A percentile compares a stretch with the other conserved stretches of the same genome.
These are phyloP conservation scores for Pseudopithomyces maydicus DNA, from an alignment of 2,329 filamentous ascomycete species.

Conservation along the genomic window DNA sequence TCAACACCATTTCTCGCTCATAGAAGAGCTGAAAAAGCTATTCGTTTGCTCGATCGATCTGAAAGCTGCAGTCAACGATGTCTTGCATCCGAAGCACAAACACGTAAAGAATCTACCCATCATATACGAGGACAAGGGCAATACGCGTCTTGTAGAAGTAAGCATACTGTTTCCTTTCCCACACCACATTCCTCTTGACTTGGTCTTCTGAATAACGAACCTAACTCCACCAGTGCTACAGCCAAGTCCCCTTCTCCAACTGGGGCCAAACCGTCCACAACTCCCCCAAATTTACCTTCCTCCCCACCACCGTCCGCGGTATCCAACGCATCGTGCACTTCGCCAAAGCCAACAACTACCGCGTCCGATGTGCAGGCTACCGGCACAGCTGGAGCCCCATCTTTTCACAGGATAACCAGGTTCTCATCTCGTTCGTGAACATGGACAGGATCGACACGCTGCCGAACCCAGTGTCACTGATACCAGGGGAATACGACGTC, in stretches of 20 bases:
- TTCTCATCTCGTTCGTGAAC: slow-evolving; percentile 52
- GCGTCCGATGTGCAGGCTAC: slow-evolving; percentile 51
- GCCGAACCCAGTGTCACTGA: slow-evolving; percentile 42
- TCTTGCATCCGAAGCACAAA: slow-evolving; percentile 25
- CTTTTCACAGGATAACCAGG: slow-evolving; percentile 48
- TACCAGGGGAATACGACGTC: slow-evolving; percentile 23
- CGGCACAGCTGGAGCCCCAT: slow-evolving; percentile 52
- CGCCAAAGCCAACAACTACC: slow-evolving; percentile 40
- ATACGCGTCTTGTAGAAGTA: slow-evolving; percentile 43
- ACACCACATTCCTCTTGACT: not conserved
- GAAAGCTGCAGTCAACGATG: slow-evolving; percentile 24
- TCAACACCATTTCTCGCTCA: slow-evolving; percentile 39
- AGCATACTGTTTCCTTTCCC: too few relatives aligned
- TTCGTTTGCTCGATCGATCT: slow-evolving; percentile 17
- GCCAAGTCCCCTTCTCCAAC: slow-evolving; percentile 43
- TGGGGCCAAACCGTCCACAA: slow-evolving; percentile 51
- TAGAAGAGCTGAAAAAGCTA: slow-evolving; percentile 19
- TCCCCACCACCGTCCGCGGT: slow-evolving; percentile 49
- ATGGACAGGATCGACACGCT: slow-evolving; percentile 45
- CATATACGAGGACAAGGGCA: slow-evolving; percentile 39
- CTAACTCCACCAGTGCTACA: slow-evolving; percentile 16
- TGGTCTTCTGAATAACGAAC: slow-evolving; percentile 2
- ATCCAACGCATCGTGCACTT: slow-evolving; percentile 49
- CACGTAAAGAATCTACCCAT: slow-evolving; percentile 25
- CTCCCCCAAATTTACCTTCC: slow-evolving; percentile 47